phyloP scores from a whole-genome alignment of 495 filamentous ascomycete species.

The Penicillium ochrochloron region DNA sequence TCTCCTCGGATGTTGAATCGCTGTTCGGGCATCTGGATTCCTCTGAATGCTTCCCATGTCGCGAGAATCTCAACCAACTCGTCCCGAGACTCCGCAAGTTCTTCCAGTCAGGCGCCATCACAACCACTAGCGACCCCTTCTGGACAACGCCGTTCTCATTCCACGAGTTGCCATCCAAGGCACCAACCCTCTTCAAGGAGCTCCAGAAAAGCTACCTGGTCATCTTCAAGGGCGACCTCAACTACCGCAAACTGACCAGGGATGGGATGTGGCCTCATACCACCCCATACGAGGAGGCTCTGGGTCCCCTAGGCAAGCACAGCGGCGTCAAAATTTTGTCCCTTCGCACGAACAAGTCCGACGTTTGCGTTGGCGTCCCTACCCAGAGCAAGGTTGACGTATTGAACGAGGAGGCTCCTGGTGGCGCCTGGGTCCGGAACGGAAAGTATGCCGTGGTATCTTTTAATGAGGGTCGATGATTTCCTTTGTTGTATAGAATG shows the following conservation, averaged over 20 bases:
- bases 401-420: conserved; percentile 62
- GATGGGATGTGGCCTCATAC: conserved; percentile 81
- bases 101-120: conserved; percentile 70
- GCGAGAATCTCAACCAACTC: conserved; percentile 62
- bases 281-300: conserved; percentile 73
- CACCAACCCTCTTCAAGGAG: conserved; percentile 63
- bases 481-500: conserved; percentile 11
- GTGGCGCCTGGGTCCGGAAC: conserved; percentile 81
- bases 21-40: conserved; percentile 67
- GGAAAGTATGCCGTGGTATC: conserved; percentile 89
- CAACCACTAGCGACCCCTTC: conserved; percentile 70
- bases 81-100: conserved; percentile 68
- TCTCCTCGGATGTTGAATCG: conserved; percentile 71
- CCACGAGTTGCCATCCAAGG: conserved; percentile 70
- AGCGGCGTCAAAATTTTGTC: conserved; percentile 74
- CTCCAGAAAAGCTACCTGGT: conserved; percentile 75
- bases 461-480: conserved; percentile 65
- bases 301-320: conserved; percentile 72
- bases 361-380: conserved; percentile 82
- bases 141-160: conserved; percentile 80
- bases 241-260: conserved; percentile 80
- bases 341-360: conserved; percentile 83
- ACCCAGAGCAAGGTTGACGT: conserved; percentile 68
- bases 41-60: conserved; percentile 66
- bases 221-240: conserved; percentile 88